phyloP scores from a whole-genome alignment of 2,329 filamentous ascomycete species.

The Talaromyces albobiverticillius region DNA sequence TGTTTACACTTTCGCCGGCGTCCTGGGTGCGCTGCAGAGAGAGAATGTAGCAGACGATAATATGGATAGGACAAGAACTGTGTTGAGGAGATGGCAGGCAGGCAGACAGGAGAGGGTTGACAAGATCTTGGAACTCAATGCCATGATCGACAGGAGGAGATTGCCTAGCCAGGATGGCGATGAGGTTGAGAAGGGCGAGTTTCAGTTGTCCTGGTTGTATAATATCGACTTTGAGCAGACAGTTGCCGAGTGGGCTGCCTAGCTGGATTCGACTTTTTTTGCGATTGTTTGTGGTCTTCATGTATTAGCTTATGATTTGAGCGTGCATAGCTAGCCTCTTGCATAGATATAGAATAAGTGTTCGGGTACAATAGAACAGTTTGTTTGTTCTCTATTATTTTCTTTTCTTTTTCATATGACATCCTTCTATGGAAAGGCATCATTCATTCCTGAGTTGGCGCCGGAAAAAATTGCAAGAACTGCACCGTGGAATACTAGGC shows the following conservation, averaged over 20 bases:
- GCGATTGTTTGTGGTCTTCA: too few species aligned
- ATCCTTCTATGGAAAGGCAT: too few species aligned
- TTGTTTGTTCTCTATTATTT: too few species aligned
- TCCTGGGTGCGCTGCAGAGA: conserved; percentile 26
- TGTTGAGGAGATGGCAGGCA: conserved; percentile 5
- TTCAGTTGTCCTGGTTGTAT: conserved; percentile 9
- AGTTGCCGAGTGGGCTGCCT: background rate
- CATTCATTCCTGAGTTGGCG: too few species aligned
- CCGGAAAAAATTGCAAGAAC: too few species aligned
- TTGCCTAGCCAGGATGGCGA: background rate
- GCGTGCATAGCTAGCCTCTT: too few species aligned
- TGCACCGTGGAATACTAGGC: too few species aligned
- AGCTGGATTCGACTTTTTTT: too few species aligned
- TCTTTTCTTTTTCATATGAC: too few species aligned
- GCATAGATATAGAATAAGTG: too few species aligned
- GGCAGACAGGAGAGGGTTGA: conserved; percentile 11
- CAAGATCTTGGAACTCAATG: conserved; percentile 9
- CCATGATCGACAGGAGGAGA: conserved; percentile 11
- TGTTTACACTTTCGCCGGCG: conserved; percentile 44
- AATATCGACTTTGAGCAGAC: conserved; percentile 8
- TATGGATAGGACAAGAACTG: background rate
- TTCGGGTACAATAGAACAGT: too few species aligned
- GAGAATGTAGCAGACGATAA: background rate
- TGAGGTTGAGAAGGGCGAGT: background rate
- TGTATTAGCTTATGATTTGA: too few species aligned